Evolutionary conservation across 768 basidiomycete species (phyloP).

Genomic region (Gloeopeniophorella convolvens): DNA sequence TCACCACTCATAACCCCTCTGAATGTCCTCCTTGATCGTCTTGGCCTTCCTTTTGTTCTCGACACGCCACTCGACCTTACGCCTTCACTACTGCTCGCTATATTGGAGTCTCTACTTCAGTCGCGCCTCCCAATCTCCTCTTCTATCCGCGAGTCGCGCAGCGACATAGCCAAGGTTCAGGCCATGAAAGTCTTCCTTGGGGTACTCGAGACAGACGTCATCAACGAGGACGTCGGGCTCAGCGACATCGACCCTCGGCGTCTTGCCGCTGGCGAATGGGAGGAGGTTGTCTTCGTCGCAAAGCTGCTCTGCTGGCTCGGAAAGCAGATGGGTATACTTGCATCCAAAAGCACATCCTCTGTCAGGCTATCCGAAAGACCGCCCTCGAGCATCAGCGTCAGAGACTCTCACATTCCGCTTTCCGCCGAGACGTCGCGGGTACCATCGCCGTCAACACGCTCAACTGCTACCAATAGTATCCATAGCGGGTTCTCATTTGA

Average conservation of each 20-base stretch:
- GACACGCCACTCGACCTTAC: constrained; percentile 49
- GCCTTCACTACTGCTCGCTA: constrained; percentile 61
- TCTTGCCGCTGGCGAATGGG: constrained; percentile 58
- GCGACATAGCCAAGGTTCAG: constrained; percentile 40
- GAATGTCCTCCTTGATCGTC: constrained; percentile 27
- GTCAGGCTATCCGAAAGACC: constrained; percentile 1
- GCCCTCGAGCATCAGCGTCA: constrained; percentile 10
- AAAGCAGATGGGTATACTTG: constrained; percentile 34
- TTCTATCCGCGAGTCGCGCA: constrained; percentile 33
- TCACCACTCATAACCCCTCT: constrained; percentile 21
- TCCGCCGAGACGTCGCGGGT: constrained; percentile 6
- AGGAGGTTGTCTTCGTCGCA: constrained; percentile 60
- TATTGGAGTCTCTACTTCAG: constrained; percentile 57
- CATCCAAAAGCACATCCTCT: constrained; percentile 12
- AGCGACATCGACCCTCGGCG: constrained; percentile 57
- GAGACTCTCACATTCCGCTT: too few relatives aligned
- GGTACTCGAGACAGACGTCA: constrained; percentile 59
- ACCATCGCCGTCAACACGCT: constrained; percentile 26
- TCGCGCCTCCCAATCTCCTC: constrained; percentile 44
- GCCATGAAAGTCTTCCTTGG: constrained; percentile 73
- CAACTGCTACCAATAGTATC: constrained; percentile 32
- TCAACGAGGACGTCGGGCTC: constrained; percentile 55
- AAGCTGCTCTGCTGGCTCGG: constrained; percentile 69
- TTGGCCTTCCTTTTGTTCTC: constrained; percentile 29
- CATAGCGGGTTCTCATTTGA: constrained; percentile 29